Percentiles rank a stretch among this genome's conserved stretches.
phyloP scores from a whole-genome alignment of 2,329 filamentous ascomycete species.

The Epichloe gansuensis region DNA sequence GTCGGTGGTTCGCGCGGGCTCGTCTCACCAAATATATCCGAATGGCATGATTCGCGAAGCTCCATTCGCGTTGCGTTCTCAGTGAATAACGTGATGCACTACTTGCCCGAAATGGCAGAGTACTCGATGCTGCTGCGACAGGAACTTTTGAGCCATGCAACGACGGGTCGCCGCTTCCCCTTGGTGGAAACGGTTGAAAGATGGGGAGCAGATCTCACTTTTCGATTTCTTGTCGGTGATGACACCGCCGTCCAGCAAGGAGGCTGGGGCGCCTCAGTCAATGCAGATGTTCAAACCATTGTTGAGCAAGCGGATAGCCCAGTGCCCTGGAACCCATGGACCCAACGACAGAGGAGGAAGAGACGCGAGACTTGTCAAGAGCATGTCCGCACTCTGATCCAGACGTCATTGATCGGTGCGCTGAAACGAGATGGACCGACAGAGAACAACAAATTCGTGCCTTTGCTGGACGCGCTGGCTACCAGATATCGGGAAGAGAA shows the following conservation, averaged over 20 bases:
- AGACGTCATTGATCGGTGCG: background rate
- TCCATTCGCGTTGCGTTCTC: background rate
- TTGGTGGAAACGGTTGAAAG: background rate
- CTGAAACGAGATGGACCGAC: background rate
- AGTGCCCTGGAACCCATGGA: background rate
- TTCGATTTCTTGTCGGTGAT: background rate
- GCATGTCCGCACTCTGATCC: background rate
- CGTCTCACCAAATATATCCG: background rate
- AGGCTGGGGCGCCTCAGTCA: background rate
- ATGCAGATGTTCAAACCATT: background rate
- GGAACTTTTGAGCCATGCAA: background rate
- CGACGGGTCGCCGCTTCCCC: background rate
- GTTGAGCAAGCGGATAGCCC: background rate
- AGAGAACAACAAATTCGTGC: background rate
- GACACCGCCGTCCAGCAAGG: conserved; percentile 1
- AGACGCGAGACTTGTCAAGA: background rate
- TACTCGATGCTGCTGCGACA: background rate
- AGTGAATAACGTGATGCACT: background rate
- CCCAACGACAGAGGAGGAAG: background rate
- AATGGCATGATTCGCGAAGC: conserved; percentile 2
- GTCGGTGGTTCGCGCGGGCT: conserved; percentile 1
- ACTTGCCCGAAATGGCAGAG: conserved; percentile 1
- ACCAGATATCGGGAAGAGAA: background rate
- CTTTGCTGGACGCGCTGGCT: background rate
- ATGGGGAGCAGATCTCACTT: conserved; percentile 2